Evolutionary conservation across 2,329 filamentous ascomycete genomes (phyloP), one percentile per base, ranked within the genome.

Genomic region (Tolypocladium amazonense): DNA sequence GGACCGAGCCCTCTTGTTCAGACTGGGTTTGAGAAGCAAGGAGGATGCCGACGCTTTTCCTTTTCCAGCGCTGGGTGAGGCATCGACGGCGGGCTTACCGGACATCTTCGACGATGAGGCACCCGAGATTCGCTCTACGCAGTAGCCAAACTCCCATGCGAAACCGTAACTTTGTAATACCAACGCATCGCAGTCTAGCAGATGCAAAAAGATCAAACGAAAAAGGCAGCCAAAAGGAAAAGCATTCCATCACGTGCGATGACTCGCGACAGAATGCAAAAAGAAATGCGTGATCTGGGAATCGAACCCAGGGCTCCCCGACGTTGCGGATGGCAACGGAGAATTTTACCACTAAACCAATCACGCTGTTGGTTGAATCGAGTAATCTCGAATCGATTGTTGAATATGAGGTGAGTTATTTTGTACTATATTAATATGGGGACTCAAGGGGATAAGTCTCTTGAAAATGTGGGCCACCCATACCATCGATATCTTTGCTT

Each of bases 291-390:
- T 69, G 61, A 69, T 69, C 68, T 69, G 68, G 68, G 68, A 70
- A 69, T 70, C 68, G 68, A 70, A 70, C 63, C 65, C 69, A 69
- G 69, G 68, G 69, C 68, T 69, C 69, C 67, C 67, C 69, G 69
- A 70, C 64, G 65, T 56, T 69, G 64, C 63, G 61, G 41, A 67
- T 69, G 67, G 67, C 67, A 68, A 68, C 67, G 67, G 65, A 67
- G 66, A 67, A 68, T 69, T 68, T 69, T 68, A 69, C 67, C 67
- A 68, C 65, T 68, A 68, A 68, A 68, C 67, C 67, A 68, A 64
- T 66, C 59, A 65, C 64, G 64, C 61, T 58, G 30, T 4, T 11
- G 25, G 39, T 2, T 11, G 25, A 35, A 30, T n/a, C 20, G 50
- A 23, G 25, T 53, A 20, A 20, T 11, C 27, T 55, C 9, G 37